Percentiles rank a stretch among this genome's conserved stretches.
phyloP scores from a whole-genome alignment of 257 asterid species.

The Thymus quinquecostatus region DNA sequence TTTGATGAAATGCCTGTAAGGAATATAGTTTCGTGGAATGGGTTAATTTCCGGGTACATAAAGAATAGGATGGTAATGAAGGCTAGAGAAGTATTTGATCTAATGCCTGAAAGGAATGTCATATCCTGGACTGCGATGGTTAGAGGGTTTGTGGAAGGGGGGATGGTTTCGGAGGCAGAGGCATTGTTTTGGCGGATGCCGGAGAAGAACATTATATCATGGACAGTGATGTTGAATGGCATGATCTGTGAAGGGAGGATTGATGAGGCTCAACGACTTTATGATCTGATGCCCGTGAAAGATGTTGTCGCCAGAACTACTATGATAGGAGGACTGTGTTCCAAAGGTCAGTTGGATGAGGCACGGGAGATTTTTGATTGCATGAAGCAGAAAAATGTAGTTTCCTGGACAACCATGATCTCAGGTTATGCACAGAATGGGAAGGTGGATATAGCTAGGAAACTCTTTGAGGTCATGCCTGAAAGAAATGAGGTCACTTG shows the following conservation, averaged over 20 bases:
- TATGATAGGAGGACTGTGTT: constrained; percentile 75
- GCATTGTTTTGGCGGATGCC: constrained; percentile 71
- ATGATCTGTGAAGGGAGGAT: constrained; percentile 52
- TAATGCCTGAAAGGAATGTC: constrained; percentile 69
- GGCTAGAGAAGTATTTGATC: constrained; percentile 61
- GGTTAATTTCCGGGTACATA: constrained; percentile 67
- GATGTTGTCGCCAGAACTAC: constrained; percentile 67
- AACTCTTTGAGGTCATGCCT: constrained; percentile 87
- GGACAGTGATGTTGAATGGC: constrained; percentile 82
- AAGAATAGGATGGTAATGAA: constrained; percentile 64
- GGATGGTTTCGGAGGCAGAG: constrained; percentile 63
- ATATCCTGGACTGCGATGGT: constrained; percentile 77
- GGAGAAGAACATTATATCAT: constrained; percentile 70
- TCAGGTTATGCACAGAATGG: no score
- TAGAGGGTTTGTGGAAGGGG: constrained; percentile 63
- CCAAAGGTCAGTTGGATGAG: constrained; percentile 42
- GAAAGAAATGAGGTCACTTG: constrained; percentile 79
- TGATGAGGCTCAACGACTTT: constrained; percentile 61
- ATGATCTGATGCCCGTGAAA: constrained; percentile 60
- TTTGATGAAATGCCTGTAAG: constrained; percentile 70
- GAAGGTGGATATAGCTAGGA: constrained; percentile 46
- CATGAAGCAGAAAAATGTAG: neutral
- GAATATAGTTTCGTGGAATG: constrained; percentile 81
- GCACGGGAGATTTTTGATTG: constrained; percentile 12
- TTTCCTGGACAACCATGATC: neutral